Evolutionary conservation across 768 basidiomycete species (phyloP).

Genomic region (Suillus subalutaceus): DNA sequence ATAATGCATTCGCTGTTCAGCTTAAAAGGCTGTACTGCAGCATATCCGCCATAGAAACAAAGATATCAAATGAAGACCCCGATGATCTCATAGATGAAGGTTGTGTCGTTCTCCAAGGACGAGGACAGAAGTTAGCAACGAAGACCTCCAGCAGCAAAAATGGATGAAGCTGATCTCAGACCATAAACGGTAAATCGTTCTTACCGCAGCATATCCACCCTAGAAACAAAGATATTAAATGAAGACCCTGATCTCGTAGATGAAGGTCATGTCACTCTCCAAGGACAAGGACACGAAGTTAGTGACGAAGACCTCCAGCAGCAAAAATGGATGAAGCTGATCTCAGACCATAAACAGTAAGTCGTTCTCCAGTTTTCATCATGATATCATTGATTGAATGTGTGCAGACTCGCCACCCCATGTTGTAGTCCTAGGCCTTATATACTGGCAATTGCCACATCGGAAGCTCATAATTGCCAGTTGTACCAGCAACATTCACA

Average conservation of each 20-base stretch:
- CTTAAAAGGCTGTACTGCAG: constrained; percentile 83
- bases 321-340: constrained; percentile 74
- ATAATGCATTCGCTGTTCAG: constrained; percentile 70
- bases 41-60: constrained; percentile 79
- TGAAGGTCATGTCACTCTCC: constrained; percentile 38
- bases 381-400: constrained; percentile 13
- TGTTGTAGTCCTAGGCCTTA: no score
- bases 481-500: no score
- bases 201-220: constrained; percentile 78
- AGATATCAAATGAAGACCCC: constrained; percentile 63
- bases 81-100: constrained; percentile 53
- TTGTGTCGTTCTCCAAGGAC: constrained; percentile 37
- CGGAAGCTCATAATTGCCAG: no score
- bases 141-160: constrained; percentile 73
- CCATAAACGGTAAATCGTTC: constrained; percentile 76
- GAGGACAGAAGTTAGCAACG: constrained; percentile 40
- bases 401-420: constrained; percentile 78
- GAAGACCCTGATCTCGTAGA: constrained; percentile 58
- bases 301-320: constrained; percentile 63
- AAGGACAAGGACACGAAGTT: constrained; percentile 33
- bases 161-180: constrained; percentile 72
- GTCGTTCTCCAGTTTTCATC: constrained; percentile 29
- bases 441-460: no score
- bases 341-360: constrained; percentile 83
- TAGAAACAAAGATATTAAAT: constrained; percentile 75